Base-by-base conservation (phyloP, 805 yeast genomes). In the Candida silvicultrix region DNA sequence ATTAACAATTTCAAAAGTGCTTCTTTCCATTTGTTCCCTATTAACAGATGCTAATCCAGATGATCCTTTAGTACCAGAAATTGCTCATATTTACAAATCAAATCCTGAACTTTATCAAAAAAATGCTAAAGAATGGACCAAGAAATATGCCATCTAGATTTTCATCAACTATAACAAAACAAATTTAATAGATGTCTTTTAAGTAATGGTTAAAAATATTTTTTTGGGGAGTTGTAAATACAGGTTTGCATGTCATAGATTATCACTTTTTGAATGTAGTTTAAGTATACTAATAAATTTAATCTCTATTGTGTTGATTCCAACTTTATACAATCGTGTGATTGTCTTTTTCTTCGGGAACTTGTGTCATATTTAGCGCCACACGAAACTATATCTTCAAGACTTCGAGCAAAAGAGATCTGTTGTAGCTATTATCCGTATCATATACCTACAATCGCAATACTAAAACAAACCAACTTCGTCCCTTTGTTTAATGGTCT, bases 41-140 rank as follows among this genome's bases (percentile, higher is more conserved):
- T 79, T 94, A 63, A 92, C 98, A 28, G 98, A 94, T 68, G 98
- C 99, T 44, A 92, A 92, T 64, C 98, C 98, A 35, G 99, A 94
- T 66, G 99, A 94, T 75, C 99, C 99, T 50, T 80, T 94, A 66
- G 99, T 94, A 37, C 97, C 98, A 20, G 99, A 94, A 70, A 94
- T 94, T 60, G 98, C 98, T 43, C 95, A 92, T 64, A 80, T 90
- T 53, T 95, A 90, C 75, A 90, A 90, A 74, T 88, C 89, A 56
- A 97, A 94, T 71, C 79, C 94, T 65, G 77, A 89, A 41, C 89
- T 89, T 69, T 94, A 89, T 68, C 97, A 94, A 71, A 88, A 96
- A 55, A 89, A 96, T 47, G 99, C 99, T 49, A 83, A 85, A 64
- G 99, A 94, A 73, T 94, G 98, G 98, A 94, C 99, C 31, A 85